Evolutionary conservation across 805 yeast species (phyloP), one percentile per base, ranked within the genome.

Genomic region (Saccharomyces cerevisiae): DNA sequence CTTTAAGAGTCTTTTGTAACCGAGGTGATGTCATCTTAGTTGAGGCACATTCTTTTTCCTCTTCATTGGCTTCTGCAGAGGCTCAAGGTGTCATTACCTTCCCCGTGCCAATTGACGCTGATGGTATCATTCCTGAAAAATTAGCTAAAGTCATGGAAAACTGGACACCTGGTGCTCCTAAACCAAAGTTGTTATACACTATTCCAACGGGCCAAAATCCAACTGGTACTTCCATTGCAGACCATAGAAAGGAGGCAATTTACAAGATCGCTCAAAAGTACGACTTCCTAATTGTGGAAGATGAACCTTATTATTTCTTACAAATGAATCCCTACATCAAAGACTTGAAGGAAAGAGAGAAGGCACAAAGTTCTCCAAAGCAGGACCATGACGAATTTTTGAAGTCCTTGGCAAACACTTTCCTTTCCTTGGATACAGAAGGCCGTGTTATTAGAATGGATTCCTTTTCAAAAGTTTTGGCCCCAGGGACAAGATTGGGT

Each of bases 121-220:
- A 79, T 57, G 98, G 98, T 57, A 77, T 89, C 51, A 71, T 84
- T 51, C 96, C 96, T 13, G 85, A 81, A 56, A 79, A 80, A 50
- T 75, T 92, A 53, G 91, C 77, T 41, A 61, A 69, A 10, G 70
- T 84, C 51, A 73, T 92, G 64, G 79, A 77, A 57, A 74, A 79
- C 66, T 91, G 97, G 97, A 76, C 77, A 13, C 84, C 79, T 46
- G 73, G 69, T 47, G 66, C 70, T 51, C 82, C 84, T 58, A 83
- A 83, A 71, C 98, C 98, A 61, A 89, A 86, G 71, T 75, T 92
- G 56, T 76, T 92, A 62, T 94, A 94, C 80, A 84, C 94, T 46
- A 89, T 92, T 63, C 85, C 94, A 60, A 94, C 98, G 8, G 99
- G 99, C 58, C 98, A 94, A 76, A 92, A 92, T 79, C 99, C 99